Conservation (phyloP, 371 early-diverging fungal species). For the Mucor irregularis region DNA sequence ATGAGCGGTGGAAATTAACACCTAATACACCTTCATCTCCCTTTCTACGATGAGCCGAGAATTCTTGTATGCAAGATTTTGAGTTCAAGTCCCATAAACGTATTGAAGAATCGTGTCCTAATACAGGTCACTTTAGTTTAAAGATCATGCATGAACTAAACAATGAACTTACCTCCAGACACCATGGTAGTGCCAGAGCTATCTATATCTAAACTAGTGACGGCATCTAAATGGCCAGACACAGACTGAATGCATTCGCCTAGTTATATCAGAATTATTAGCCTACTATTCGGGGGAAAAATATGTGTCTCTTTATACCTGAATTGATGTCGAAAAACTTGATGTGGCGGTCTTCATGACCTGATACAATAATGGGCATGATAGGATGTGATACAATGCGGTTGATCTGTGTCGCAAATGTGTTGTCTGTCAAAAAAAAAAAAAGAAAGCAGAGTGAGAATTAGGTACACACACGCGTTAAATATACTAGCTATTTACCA, state of each 20-base stretch:
- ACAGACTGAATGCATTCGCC: conserved; percentile 65
- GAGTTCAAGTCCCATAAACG: conserved; percentile 79
- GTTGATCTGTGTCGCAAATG: conserved; percentile 76
- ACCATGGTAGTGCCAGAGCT: conserved; percentile 68
- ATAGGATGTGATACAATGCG: conserved; percentile 75
- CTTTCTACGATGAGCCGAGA: conserved; percentile 75
- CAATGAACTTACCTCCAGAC: conserved; percentile 63
- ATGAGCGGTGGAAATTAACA: conserved; percentile 64
- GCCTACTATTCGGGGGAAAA: neutral
- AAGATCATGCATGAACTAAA: too few relatives aligned
- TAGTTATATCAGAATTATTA: conserved; percentile 13
- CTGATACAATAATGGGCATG: conserved; percentile 70
- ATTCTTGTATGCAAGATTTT: conserved; percentile 75
- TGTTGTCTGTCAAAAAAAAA: conserved; percentile 54
- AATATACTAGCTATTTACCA: conserved; percentile 41
- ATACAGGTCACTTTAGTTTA: too few relatives aligned
- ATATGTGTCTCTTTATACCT: conserved; percentile 41
- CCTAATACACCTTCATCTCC: conserved; percentile 78
- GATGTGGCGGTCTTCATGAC: conserved; percentile 79
- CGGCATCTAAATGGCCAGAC: conserved; percentile 70
- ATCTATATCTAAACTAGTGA: conserved; percentile 71
- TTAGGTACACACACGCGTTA: neutral
- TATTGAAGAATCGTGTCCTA: conserved; percentile 82
- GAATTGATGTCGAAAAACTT: conserved; percentile 76
- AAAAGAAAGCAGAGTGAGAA: neutral